phyloP scores from a whole-genome alignment of 208 protist species.

The Phytomonas serpens region DNA sequence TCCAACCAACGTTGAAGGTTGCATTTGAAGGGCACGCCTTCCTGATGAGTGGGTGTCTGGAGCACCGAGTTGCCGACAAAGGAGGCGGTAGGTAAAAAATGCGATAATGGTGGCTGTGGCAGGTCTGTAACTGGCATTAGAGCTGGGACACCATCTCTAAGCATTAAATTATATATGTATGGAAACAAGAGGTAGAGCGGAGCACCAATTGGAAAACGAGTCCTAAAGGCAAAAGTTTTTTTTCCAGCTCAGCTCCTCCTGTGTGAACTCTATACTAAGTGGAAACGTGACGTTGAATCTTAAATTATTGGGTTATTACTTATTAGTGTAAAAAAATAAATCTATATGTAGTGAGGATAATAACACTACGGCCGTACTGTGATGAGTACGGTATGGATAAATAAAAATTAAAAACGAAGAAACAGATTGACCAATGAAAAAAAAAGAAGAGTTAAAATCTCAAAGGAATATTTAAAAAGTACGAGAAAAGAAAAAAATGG shows the following conservation, averaged over 20 bases:
- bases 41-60: not conserved
- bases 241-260: not conserved
- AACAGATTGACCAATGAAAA: not conserved
- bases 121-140: not conserved
- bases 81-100: not conserved
- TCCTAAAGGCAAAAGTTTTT: not conserved
- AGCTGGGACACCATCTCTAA: not conserved
- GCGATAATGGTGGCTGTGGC: not conserved
- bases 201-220: not conserved
- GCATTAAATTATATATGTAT: not conserved
- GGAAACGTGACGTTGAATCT: not conserved
- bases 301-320: not conserved
- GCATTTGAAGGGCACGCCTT: not conserved
- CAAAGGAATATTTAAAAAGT: not conserved
- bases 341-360: not conserved
- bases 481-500: slow-evolving; percentile 4
- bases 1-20: not conserved
- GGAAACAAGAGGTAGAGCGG: not conserved
- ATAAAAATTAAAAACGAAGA: slow-evolving; percentile 3
- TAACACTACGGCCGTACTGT: not conserved
- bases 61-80: not conserved
- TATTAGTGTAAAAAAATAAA: not conserved
- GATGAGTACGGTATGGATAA: not conserved
- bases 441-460: not conserved
- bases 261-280: not conserved